These are phyloP conservation scores for Penicillium glabrum DNA, from an alignment of 2,329 filamentous ascomycete genomes.

Conservation along the genomic window DNA sequence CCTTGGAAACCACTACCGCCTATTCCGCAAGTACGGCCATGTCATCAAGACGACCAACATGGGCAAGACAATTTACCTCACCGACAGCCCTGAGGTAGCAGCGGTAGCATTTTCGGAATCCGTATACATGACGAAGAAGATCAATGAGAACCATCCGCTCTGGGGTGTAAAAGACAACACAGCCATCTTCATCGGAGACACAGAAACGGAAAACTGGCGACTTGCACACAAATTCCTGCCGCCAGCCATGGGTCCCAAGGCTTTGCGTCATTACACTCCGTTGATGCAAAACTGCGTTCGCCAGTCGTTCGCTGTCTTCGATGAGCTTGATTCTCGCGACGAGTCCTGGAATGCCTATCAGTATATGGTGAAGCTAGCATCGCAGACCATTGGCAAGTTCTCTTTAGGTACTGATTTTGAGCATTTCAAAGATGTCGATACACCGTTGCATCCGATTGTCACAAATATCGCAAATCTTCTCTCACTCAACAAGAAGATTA, in stretches of 20 bases:
- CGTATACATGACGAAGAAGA: conserved; percentile 56
- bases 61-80: conserved; percentile 52
- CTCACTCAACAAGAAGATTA: conserved; percentile 60
- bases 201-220: conserved; percentile 31
- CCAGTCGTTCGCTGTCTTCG: conserved; percentile 50
- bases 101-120: conserved; percentile 50
- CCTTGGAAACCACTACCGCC: conserved; percentile 56
- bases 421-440: conserved; percentile 45
- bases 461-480: conserved; percentile 52
- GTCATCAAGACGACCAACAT: conserved; percentile 55
- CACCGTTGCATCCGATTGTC: conserved; percentile 55
- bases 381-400: conserved; percentile 47
- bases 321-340: conserved; percentile 48
- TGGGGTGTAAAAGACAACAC: conserved; percentile 28
- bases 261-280: conserved; percentile 49
- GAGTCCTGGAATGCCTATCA: conserved; percentile 51
- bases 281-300: conserved; percentile 59
- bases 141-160: conserved; percentile 36
- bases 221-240: conserved; percentile 58
- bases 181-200: conserved; percentile 34
- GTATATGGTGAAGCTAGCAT: conserved; percentile 52
- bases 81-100: conserved; percentile 52
- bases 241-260: conserved; percentile 17
- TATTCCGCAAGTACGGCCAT: conserved; percentile 55
- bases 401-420: conserved; percentile 46